Percentiles rank a stretch among this genome's conserved stretches.
Evolutionary conservation across 1,284 basidiomycete species (phyloP).

Genomic region (Rhodotorula mucilaginosa): DNA sequence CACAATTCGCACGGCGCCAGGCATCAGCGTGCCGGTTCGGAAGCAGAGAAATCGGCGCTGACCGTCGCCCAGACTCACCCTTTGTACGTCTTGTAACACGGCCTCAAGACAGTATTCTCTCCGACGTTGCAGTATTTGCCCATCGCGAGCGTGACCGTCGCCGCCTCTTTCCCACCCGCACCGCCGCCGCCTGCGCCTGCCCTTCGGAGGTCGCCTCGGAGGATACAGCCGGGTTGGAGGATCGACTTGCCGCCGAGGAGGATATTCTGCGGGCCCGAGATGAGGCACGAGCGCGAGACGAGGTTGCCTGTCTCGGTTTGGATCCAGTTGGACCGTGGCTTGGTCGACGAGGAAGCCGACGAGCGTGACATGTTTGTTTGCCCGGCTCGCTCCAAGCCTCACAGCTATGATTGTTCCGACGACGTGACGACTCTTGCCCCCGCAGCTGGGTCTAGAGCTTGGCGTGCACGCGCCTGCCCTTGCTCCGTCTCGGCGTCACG

Average conservation of each 20-base stretch:
- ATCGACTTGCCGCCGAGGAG: slow-evolving; percentile 96
- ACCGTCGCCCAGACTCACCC: slow-evolving; percentile 50
- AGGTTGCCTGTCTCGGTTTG: slow-evolving; percentile 76
- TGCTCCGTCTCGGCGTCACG: too few relatives aligned
- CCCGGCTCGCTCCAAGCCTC: not conserved
- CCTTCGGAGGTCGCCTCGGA: slow-evolving; percentile 74
- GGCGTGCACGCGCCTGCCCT: not conserved
- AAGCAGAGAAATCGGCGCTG: too few relatives aligned
- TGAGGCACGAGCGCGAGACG: slow-evolving; percentile 87
- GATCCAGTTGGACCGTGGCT: slow-evolving; percentile 25
- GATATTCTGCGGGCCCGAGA: slow-evolving; percentile 92
- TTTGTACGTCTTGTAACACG: slow-evolving; percentile 82
- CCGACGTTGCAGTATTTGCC: slow-evolving; percentile 90
- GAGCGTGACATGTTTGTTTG: slow-evolving; percentile 1
- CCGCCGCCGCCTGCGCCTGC: slow-evolving; percentile 41
- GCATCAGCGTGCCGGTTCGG: not conserved
- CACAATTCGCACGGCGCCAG: slow-evolving; percentile 10
- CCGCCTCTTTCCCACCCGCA: slow-evolving; percentile 70
- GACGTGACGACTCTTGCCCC: too few relatives aligned
- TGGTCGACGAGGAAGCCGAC: not conserved
- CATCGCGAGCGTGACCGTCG: slow-evolving; percentile 86
- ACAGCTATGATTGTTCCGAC: not conserved
- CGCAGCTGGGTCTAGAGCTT: not conserved
- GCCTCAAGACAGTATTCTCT: slow-evolving; percentile 78
- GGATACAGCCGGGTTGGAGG: slow-evolving; percentile 80